Conservation (phyloP, 2,329 filamentous ascomycete genomes). For the Trichoderma cornu-damae region DNA sequence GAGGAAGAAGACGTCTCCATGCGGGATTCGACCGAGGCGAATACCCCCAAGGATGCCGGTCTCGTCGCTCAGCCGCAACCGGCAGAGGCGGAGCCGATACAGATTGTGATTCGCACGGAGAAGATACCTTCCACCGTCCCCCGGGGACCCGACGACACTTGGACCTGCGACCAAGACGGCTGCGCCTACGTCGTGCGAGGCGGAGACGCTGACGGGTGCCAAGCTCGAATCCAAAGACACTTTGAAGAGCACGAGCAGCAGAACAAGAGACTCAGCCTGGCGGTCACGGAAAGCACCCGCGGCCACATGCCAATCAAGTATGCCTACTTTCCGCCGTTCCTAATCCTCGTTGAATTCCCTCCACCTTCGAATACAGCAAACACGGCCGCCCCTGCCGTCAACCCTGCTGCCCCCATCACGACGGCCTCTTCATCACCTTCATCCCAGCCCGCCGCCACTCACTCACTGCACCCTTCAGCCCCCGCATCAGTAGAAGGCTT, state of each 20-base stretch:
- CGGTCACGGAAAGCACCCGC: conserved; percentile 51
- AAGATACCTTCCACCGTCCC: conserved; percentile 45
- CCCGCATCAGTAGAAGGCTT: not conserved
- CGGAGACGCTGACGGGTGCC: conserved; percentile 51
- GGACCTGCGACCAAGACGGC: conserved; percentile 60
- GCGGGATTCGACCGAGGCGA: conserved; percentile 28
- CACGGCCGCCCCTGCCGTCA: not conserved
- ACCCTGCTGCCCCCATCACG: not conserved
- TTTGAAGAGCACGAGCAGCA: conserved; percentile 55
- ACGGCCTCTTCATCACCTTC: conserved; percentile 16
- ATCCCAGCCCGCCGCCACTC: conserved; percentile 1
- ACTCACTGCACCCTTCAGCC: not conserved
- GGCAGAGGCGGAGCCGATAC: conserved; percentile 31
- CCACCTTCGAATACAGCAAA: not conserved
- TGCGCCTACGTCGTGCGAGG: conserved; percentile 61
- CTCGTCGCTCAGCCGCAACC: conserved; percentile 2
- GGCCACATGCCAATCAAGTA: conserved; percentile 55
- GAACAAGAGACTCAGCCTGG: conserved; percentile 46
- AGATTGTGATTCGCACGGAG: conserved; percentile 46
- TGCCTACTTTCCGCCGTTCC: conserved; percentile 35
- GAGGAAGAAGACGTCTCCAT: conserved; percentile 35
- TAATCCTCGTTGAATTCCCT: conserved; percentile 30
- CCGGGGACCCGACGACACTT: conserved; percentile 56
- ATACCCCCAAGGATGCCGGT: conserved; percentile 23
- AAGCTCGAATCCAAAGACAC: conserved; percentile 55